A percentile compares a stretch with the other conserved stretches of the same genome.
These are phyloP conservation scores for Termitomyces sp. DNA, from an alignment of 768 basidiomycete species.

Conservation along the genomic window DNA sequence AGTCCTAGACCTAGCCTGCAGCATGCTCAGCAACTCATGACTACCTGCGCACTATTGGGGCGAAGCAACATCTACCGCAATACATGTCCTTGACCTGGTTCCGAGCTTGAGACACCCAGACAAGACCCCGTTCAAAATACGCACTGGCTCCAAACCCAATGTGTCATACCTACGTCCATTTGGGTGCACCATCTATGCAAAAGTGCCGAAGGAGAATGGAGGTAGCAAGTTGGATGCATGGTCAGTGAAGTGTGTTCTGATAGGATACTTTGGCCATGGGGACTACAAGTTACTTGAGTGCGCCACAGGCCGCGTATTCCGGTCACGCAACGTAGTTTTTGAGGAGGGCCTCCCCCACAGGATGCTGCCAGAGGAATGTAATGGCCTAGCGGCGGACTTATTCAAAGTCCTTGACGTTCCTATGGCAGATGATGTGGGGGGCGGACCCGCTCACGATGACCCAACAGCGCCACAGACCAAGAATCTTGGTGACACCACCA, in stretches of 20 bases:
- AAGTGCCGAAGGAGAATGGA: neutral
- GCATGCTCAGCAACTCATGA: neutral
- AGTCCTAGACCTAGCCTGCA: neutral
- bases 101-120: neutral
- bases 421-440: too few species aligned
- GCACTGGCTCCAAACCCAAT: neutral
- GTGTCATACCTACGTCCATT: neutral
- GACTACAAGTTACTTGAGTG: conserved; percentile 4
- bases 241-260: neutral
- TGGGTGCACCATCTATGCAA: neutral
- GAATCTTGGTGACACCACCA: too few species aligned
- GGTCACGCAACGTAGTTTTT: neutral
- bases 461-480: too few species aligned
- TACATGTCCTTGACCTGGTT: neutral
- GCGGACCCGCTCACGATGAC: too few species aligned
- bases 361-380: neutral
- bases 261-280: neutral
- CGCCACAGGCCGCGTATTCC: neutral
- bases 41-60: neutral
- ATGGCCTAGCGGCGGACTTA: neutral
- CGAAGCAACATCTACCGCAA: neutral
- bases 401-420: neutral
- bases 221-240: neutral
- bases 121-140: neutral
- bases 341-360: neutral